A percentile compares a stretch with the other conserved stretches of the same genome.
These are phyloP conservation scores for Ceratocystis alfenasii DNA, from an alignment of 2,329 filamentous ascomycete genomes.

Conservation along the genomic window DNA sequence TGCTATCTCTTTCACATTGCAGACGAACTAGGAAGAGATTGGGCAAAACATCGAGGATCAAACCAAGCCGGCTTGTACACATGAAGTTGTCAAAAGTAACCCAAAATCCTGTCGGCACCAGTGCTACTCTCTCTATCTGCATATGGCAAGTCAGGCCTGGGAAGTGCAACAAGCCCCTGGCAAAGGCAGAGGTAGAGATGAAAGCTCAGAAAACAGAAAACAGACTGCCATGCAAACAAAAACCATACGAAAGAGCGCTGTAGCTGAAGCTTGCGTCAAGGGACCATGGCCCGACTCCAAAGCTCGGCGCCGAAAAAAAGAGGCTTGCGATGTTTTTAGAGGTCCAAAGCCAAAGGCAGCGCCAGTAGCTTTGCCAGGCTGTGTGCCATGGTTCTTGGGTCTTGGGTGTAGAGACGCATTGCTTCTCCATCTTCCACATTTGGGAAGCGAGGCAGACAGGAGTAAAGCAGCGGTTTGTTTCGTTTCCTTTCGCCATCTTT, in stretches of 20 bases:
- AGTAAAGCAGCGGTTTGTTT: too few species aligned
- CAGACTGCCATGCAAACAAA: not conserved
- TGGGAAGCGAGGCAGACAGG: too few species aligned
- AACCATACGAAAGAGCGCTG: not conserved
- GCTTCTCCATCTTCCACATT: too few species aligned
- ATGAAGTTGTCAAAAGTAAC: constrained; percentile 1
- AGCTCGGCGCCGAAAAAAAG: not conserved
- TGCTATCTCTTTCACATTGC: not conserved
- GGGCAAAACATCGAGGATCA: not conserved
- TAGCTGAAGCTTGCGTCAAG: too few species aligned
- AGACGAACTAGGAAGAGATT: too few species aligned
- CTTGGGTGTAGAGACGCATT: too few species aligned
- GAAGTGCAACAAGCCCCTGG: not conserved
- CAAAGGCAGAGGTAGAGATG: not conserved
- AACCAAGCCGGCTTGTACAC: not conserved
- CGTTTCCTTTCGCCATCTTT: too few species aligned
- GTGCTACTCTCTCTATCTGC: not conserved
- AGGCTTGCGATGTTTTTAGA: too few species aligned
- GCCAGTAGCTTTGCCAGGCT: too few species aligned
- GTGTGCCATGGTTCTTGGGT: too few species aligned
- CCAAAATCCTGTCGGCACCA: not conserved
- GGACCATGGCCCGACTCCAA: not conserved
- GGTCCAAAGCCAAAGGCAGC: too few species aligned
- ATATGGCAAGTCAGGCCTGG: not conserved
- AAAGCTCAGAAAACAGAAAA: too few species aligned